Evolutionary conservation across 257 asterid genomes (phyloP).

Genomic region (Cynanchum wilfordii): DNA sequence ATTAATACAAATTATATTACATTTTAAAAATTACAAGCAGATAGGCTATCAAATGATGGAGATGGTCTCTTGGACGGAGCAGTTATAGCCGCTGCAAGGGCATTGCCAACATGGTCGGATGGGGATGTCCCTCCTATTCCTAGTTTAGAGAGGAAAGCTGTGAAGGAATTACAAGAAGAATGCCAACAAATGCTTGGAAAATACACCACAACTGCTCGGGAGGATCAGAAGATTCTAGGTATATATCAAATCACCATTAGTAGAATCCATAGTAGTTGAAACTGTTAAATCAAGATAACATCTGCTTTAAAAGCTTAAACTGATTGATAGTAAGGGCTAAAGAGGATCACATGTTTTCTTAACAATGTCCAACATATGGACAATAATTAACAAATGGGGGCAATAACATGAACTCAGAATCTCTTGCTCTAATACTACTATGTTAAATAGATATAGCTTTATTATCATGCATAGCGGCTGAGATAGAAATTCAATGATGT

Average conservation of each 20-base stretch:
- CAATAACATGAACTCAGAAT: no score
- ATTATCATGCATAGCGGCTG: neutral
- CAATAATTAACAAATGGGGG: no score
- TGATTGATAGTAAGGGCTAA: no score
- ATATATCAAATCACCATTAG: slow-evolving; percentile 11
- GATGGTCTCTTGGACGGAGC: slow-evolving; percentile 86
- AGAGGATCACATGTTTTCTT: no score
- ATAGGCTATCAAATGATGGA: slow-evolving; percentile 52
- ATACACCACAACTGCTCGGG: slow-evolving; percentile 56
- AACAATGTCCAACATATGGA: no score
- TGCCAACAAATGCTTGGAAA: slow-evolving; percentile 78
- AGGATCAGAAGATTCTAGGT: slow-evolving; percentile 84
- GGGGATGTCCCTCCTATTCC: slow-evolving; percentile 87
- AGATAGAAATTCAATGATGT: neutral
- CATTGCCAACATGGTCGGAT: slow-evolving; percentile 91
- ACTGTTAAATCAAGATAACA: no score
- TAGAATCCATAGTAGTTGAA: neutral
- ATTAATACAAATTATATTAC: slow-evolving; percentile 21
- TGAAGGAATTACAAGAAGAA: slow-evolving; percentile 84
- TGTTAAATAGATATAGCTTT: neutral
- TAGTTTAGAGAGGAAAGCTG: slow-evolving; percentile 81
- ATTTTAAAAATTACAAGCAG: slow-evolving; percentile 37
- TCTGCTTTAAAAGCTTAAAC: no score
- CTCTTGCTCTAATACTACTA: no score
- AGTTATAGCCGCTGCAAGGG: slow-evolving; percentile 89